A percentile compares a stretch with the other conserved stretches of the same genome.
Conservation (phyloP, 2,329 filamentous ascomycete genomes). For the Ophioceras dolichostomum region DNA sequence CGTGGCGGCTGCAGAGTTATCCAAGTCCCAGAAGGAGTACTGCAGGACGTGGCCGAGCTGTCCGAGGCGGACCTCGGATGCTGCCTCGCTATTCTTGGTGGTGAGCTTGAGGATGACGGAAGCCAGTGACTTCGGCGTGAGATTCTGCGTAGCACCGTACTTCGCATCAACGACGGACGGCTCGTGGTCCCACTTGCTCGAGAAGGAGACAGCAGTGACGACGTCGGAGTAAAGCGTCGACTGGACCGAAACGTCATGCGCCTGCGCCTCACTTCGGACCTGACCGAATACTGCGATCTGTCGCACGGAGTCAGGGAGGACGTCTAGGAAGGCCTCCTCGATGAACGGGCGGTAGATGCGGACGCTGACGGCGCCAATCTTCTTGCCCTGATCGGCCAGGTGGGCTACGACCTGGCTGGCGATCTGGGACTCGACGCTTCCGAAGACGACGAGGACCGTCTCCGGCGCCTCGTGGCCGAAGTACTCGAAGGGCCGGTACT, state of each 20-base stretch:
- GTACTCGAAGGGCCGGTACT: conserved; percentile 92
- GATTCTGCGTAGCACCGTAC: conserved; percentile 57
- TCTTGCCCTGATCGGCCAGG: conserved; percentile 59
- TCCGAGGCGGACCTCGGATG: conserved; percentile 23
- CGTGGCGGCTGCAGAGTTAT: conserved; percentile 54
- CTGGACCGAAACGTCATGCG: conserved; percentile 62
- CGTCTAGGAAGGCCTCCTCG: conserved; percentile 82
- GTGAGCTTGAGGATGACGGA: conserved; percentile 36
- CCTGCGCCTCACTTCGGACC: conserved; percentile 60
- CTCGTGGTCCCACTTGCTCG: conserved; percentile 47
- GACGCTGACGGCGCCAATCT: conserved; percentile 81
- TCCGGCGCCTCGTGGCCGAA: conserved; percentile 70
- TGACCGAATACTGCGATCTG: conserved; percentile 82
- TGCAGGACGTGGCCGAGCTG: conserved; percentile 54
- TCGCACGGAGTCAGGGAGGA: conserved; percentile 62
- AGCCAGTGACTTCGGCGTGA: conserved; percentile 43
- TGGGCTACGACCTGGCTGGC: conserved; percentile 68
- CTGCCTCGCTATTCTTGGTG: conserved; percentile 31
- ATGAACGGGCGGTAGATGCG: conserved; percentile 91
- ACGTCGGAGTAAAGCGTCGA: conserved; percentile 92
- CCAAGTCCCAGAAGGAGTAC: conserved; percentile 89
- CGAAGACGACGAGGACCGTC: conserved; percentile 81
- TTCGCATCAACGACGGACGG: conserved; percentile 73
- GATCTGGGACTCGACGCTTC: conserved; percentile 80
- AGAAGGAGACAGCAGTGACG: conserved; percentile 72